These are phyloP conservation scores for Agrostemma githago DNA, from an alignment of 148 eudicot genomes.

Conservation along the genomic window DNA sequence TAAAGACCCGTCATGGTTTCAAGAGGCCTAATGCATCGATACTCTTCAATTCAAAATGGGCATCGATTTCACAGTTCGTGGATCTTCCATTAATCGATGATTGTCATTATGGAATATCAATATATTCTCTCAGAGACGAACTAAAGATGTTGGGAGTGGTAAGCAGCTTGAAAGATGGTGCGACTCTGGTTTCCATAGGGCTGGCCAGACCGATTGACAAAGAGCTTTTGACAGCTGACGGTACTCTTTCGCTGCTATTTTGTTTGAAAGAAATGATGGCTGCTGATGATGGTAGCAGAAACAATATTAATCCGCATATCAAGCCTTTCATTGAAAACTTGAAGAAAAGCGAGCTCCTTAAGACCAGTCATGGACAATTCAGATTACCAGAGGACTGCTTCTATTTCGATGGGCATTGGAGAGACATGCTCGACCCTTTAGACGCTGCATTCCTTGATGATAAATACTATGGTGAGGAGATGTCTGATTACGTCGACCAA, in stretches of 20 bases:
- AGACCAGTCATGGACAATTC: constrained; percentile 20
- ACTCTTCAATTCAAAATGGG: constrained; percentile 27
- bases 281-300: neutral
- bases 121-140: constrained; percentile 23
- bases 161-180: constrained; percentile 29
- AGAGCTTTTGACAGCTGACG: constrained; percentile 24
- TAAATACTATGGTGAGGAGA: constrained; percentile 21
- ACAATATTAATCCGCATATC: neutral
- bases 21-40: constrained; percentile 21
- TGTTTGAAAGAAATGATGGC: constrained; percentile 21
- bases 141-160: constrained; percentile 25
- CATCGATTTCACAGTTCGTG: constrained; percentile 28
- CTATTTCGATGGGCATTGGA: constrained; percentile 18
- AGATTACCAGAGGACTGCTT: constrained; percentile 18
- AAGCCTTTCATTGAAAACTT: constrained; percentile 19
- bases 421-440: constrained; percentile 15
- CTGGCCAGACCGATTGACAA: constrained; percentile 13
- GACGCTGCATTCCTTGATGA: constrained; percentile 28
- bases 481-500: constrained; percentile 12
- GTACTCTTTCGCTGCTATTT: constrained; percentile 22
- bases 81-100: constrained; percentile 36
- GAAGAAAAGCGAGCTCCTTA: constrained; percentile 14
- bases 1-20: constrained; percentile 25
- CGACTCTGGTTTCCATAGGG: constrained; percentile 20
- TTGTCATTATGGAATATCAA: constrained; percentile 28